These are phyloP conservation scores for Fusarium keratoplasticum DNA, from an alignment of 2,329 filamentous ascomycete species.

Conservation along the genomic window DNA sequence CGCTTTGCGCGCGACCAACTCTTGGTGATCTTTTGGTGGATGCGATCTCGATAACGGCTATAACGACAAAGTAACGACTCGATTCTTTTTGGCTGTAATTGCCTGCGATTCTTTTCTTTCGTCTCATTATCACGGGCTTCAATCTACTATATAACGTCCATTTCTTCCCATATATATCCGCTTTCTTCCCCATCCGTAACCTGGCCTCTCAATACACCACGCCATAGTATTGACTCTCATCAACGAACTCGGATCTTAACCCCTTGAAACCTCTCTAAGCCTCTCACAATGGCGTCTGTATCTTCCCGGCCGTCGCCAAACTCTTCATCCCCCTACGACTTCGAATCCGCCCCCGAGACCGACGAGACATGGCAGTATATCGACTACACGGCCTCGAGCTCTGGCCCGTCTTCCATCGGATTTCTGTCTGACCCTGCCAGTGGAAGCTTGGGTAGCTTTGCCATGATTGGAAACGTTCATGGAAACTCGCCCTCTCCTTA, in stretches of 20 bases:
- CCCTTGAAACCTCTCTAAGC: not conserved
- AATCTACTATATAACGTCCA: not conserved
- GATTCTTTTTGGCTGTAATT: not conserved
- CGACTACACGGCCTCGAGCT: conserved; percentile 50
- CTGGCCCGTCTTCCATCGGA: conserved; percentile 53
- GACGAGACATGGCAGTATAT: conserved; percentile 61
- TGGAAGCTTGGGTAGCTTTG: conserved; percentile 63
- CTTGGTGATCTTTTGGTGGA: conserved; percentile 3
- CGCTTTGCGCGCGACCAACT: not conserved
- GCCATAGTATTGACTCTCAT: not conserved
- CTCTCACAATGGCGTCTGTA: conserved; percentile 52
- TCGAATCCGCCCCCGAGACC: conserved; percentile 52
- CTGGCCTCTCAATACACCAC: not conserved
- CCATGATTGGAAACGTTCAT: conserved; percentile 55
- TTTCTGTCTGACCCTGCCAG: conserved; percentile 64
- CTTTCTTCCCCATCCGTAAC: not conserved
- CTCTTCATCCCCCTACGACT: conserved; percentile 52
- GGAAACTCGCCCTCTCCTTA: conserved; percentile 28
- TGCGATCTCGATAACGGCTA: conserved; percentile 7
- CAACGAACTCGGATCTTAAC: not conserved
- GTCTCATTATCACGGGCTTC: not conserved
- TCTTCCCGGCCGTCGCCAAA: conserved; percentile 55
- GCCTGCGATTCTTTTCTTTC: not conserved
- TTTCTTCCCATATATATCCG: not conserved
- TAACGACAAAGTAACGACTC: conserved; percentile 6